Evolutionary conservation across 495 filamentous ascomycete species (phyloP), one percentile per base, ranked within the genome.

Genomic region (Talaromyces trachyspermus): DNA sequence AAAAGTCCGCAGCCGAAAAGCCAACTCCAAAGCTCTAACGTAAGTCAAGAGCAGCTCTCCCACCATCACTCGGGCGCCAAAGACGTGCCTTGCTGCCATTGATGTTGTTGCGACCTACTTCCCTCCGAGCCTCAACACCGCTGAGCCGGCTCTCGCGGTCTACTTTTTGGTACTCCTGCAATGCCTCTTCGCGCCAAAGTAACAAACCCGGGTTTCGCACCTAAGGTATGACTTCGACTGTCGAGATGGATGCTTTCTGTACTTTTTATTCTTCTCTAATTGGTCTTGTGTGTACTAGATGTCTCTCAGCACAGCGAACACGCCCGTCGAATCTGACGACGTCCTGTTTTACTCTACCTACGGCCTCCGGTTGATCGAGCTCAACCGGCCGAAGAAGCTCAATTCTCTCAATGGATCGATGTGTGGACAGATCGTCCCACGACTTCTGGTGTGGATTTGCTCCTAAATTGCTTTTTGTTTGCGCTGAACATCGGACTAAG

Each of bases 181-280:
- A 95, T 97, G 91, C 91, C 91, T 63, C 73, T 97, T 50, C 81
- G 81, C 74, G 88, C 91, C 43, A 94, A 89, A 62, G 76, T 95
- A 51, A 69, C 76, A 52, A 76, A 80, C 63, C 76, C 81, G 56
- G 76, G 79, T 54, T 72, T 73, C 39, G 60, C 73, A 58, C 57
- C 66, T 52, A 63, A 50, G 56, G 74, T 75, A 70, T 45, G 53
- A n/a, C n/a, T n/a, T n/a, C n/a, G n/a, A n/a, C n/a, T n/a, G n/a
- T n/a, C n/a, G n/a, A n/a, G n/a, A n/a, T n/a, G n/a, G n/a, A 51
- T 45, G 17, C 32, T 52, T 30, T 29, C 4, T n/a, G n/a, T n/a
- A n/a, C n/a, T n/a, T n/a, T n/a, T n/a, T n/a, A n/a, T n/a, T n/a
- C n/a, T n/a, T 10, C 30, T 37, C 22, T 8, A 11, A 46, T 32